Conservation (phyloP, 352 stramenopile species). For the Phytophthora hibernalis region DNA sequence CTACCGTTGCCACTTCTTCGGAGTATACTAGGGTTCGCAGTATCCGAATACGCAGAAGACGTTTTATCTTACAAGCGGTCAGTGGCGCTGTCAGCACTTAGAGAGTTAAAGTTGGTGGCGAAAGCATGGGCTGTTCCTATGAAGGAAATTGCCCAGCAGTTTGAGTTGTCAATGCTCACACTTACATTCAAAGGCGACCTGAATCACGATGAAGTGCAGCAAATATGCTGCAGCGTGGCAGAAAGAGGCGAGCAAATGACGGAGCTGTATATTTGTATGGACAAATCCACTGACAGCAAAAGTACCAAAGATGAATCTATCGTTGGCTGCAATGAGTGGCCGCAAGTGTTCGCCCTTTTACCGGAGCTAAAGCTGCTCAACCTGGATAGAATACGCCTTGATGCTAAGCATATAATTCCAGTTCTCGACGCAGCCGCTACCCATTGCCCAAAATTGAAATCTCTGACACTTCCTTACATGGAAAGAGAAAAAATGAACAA, state of each 20-base stretch:
- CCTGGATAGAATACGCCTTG: neutral
- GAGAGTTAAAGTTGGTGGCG: neutral
- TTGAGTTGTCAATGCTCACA: neutral
- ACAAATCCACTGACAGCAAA: neutral
- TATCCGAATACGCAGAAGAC: neutral
- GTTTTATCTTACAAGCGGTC: neutral
- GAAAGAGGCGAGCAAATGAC: neutral
- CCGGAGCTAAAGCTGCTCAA: neutral
- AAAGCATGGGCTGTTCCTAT: neutral
- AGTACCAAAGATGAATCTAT: neutral
- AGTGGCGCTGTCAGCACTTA: neutral
- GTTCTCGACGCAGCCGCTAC: neutral
- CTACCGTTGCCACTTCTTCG: neutral
- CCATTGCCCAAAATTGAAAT: neutral
- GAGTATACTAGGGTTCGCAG: constrained; percentile 5
- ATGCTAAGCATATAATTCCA: neutral
- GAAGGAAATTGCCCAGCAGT: neutral
- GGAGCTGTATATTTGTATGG: neutral
- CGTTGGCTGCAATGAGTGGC: neutral
- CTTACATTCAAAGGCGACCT: neutral
- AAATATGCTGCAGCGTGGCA: neutral
- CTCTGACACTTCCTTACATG: constrained; percentile 11
- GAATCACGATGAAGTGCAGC: neutral
- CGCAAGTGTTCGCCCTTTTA: neutral
- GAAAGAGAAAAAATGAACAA: neutral